Conservation (phyloP, 331 rosid genomes). For the Acacia pycnantha region DNA sequence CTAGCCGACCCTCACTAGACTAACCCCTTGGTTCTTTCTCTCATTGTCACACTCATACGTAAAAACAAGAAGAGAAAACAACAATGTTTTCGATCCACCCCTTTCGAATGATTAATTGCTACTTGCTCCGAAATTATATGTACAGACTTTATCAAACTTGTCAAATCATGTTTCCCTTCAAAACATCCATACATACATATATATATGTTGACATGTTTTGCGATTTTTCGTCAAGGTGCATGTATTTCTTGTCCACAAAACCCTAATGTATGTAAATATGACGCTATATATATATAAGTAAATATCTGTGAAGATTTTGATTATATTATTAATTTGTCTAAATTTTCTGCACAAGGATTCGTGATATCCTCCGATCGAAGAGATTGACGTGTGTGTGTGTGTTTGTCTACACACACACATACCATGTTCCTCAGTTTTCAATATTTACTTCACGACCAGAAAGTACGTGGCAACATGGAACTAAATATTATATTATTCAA, state of each 20-base stretch:
- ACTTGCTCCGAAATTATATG: slow-evolving; percentile 24
- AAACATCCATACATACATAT: neutral
- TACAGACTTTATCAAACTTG: neutral
- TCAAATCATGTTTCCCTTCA: neutral
- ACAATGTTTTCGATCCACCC: neutral
- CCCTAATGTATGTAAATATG: neutral
- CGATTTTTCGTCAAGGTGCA: neutral
- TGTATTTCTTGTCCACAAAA: neutral
- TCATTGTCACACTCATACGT: neutral
- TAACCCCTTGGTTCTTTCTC: too few species aligned
- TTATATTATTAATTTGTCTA: neutral
- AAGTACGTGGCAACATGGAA: neutral
- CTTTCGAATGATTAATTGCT: slow-evolving; percentile 22
- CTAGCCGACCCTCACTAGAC: too few species aligned
- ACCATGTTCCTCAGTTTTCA: neutral
- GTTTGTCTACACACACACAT: neutral
- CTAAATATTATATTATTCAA: neutral
- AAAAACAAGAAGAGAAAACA: slow-evolving; percentile 35
- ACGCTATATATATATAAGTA: neutral
- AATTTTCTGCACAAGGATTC: neutral
- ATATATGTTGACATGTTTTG: neutral
- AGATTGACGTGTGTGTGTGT: neutral
- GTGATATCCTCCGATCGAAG: neutral
- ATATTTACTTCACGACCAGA: neutral
- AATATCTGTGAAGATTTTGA: neutral